A percentile compares a stretch with the other conserved stretches of the same genome.
Evolutionary conservation across 2,329 filamentous ascomycete species (phyloP).

Genomic region (Aspergillus novoparasiticus): DNA sequence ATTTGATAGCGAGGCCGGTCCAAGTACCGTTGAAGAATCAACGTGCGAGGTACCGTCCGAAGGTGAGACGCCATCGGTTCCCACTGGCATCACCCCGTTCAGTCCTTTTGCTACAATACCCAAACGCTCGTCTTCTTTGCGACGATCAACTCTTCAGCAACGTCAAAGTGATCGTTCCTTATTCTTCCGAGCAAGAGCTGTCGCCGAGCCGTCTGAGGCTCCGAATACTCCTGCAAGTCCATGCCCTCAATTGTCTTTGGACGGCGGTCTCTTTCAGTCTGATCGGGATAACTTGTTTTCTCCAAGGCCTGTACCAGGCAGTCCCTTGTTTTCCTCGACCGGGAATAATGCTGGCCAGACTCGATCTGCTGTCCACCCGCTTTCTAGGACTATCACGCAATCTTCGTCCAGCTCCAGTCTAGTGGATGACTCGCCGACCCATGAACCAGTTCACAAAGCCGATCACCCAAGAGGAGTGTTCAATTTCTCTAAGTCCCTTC

Average conservation of each 20-base stretch:
- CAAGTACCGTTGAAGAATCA: conserved; percentile 30
- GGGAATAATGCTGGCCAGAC: conserved; percentile 37
- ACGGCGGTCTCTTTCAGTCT: conserved; percentile 69
- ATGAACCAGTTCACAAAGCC: conserved; percentile 59
- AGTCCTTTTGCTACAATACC: conserved; percentile 59
- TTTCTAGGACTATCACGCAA: conserved; percentile 83
- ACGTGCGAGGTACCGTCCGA: conserved; percentile 30
- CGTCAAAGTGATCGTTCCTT: conserved; percentile 69
- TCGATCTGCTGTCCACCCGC: conserved; percentile 66
- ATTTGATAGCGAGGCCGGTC: conserved; percentile 60
- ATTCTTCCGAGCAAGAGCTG: conserved; percentile 45
- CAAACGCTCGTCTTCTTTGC: conserved; percentile 73
- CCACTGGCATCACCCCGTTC: conserved; percentile 41
- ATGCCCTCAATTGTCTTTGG: conserved; percentile 74
- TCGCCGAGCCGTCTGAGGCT: conserved; percentile 50
- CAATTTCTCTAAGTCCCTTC: conserved; percentile 75
- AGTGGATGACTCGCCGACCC: conserved; percentile 70
- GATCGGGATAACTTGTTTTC: conserved; percentile 68
- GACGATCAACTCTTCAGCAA: conserved; percentile 86
- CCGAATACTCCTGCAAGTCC: conserved; percentile 59
- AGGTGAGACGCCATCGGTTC: conserved; percentile 30
- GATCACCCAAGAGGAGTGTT: conserved; percentile 56
- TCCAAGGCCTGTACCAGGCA: conserved; percentile 59
- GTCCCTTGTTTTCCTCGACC: conserved; percentile 42
- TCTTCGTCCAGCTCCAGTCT: conserved; percentile 82